These are phyloP conservation scores for Tolypocladium capitatum DNA, from an alignment of 2,329 filamentous ascomycete species.

Conservation along the genomic window DNA sequence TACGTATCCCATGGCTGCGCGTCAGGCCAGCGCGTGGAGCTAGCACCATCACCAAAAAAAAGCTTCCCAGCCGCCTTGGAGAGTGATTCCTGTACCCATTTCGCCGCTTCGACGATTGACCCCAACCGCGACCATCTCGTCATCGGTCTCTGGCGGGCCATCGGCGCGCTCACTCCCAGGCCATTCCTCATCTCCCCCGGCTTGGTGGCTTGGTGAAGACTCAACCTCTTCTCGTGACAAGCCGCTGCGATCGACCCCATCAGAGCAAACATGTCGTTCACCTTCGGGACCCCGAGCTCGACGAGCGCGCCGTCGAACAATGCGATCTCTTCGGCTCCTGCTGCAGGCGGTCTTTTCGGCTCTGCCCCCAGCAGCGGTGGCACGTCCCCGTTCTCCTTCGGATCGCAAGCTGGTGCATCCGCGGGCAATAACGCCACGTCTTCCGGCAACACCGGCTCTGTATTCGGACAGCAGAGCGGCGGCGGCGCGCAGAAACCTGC, in stretches of 20 bases:
- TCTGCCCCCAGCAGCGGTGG: conserved; percentile 10
- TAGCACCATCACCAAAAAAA: conserved; percentile 2
- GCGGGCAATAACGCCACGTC: conserved; percentile 15
- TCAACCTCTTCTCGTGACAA: neutral
- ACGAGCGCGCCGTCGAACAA: conserved; percentile 19
- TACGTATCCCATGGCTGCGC: neutral
- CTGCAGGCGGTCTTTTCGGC: conserved; percentile 29
- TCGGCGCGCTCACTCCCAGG: neutral
- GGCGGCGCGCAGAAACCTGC: conserved; percentile 13
- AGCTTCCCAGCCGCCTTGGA: conserved; percentile 2
- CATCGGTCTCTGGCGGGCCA: neutral
- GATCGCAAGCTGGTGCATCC: conserved; percentile 12
- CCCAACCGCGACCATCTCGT: neutral
- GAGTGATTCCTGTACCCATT: neutral
- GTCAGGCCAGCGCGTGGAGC: conserved; percentile 3
- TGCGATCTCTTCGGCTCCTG: conserved; percentile 23
- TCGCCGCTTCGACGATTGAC: neutral
- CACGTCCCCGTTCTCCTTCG: conserved; percentile 29
- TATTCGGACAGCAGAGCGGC: conserved; percentile 21
- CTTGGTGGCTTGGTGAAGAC: conserved; percentile 4
- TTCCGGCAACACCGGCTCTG: conserved; percentile 11
- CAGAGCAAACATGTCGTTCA: conserved; percentile 24
- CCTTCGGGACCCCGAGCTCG: conserved; percentile 20
- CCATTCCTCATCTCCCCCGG: neutral
- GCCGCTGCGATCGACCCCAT: neutral